These are phyloP conservation scores for Musa balbisiana DNA, from an alignment of 202 grass and related monocot genomes.

Conservation along the genomic window DNA sequence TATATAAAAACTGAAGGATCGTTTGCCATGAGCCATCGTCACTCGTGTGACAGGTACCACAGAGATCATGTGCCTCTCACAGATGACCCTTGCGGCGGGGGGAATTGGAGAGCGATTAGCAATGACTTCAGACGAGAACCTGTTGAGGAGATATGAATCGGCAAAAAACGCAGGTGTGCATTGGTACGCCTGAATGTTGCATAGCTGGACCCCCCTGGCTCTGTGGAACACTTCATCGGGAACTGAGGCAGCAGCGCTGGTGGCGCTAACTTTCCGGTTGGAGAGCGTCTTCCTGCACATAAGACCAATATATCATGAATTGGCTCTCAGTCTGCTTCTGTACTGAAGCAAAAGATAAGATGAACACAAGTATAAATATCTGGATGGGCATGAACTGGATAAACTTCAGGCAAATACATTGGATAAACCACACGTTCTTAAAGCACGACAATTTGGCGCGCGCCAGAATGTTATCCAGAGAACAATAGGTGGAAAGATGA, in stretches of 20 bases:
- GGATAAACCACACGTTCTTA: neutral
- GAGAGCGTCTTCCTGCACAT: slow-evolving; percentile 53
- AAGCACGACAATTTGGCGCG: neutral
- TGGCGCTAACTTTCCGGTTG: slow-evolving; percentile 55
- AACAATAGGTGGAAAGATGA: neutral
- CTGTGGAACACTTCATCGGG: slow-evolving; percentile 79
- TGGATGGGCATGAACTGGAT: neutral
- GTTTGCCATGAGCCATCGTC: slow-evolving; percentile 48
- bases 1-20: slow-evolving; percentile 67
- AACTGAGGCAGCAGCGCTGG: slow-evolving; percentile 62
- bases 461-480: neutral
- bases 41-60: slow-evolving; percentile 68
- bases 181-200: slow-evolving; percentile 82
- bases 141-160: slow-evolving; percentile 83
- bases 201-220: slow-evolving; percentile 67
- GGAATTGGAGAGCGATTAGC: slow-evolving; percentile 48
- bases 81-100: slow-evolving; percentile 55
- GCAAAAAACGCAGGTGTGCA: slow-evolving; percentile 82
- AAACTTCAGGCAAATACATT: neutral
- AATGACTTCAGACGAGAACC: slow-evolving; percentile 73
- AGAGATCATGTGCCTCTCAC: slow-evolving; percentile 66
- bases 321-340: neutral
- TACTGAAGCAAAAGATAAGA: neutral
- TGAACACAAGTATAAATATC: neutral
- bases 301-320: neutral